Percentiles rank a stretch among this genome's conserved stretches.
phyloP scores from a whole-genome alignment of 495 filamentous ascomycete species.

The Podospora didyma region DNA sequence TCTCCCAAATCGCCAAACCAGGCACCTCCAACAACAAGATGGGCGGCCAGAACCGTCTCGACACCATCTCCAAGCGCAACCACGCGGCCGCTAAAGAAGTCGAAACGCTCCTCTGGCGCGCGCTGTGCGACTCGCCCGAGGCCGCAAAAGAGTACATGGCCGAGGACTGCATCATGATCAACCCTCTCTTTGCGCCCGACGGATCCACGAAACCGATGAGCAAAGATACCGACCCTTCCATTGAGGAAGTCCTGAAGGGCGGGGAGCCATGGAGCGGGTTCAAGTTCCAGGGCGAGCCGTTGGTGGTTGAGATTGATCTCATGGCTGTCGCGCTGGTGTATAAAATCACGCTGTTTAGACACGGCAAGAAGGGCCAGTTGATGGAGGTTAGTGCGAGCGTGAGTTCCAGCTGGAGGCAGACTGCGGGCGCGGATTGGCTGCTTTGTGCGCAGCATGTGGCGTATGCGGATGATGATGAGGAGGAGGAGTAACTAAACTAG shows the following conservation, averaged over 20 bases:
- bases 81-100: constrained; percentile 29
- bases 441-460: constrained; percentile 25
- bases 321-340: constrained; percentile 33
- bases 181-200: constrained; percentile 23
- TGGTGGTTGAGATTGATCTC: constrained; percentile 33
- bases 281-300: constrained; percentile 23
- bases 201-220: constrained; percentile 15
- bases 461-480: constrained; percentile 27
- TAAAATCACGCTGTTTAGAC: constrained; percentile 24
- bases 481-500: too few relatives aligned
- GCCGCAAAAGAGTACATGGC: constrained; percentile 30
- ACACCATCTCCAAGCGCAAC: constrained; percentile 39
- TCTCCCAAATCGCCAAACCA: constrained; percentile 5
- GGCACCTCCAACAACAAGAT: constrained; percentile 16
- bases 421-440: constrained; percentile 34
- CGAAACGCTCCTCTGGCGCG: constrained; percentile 34
- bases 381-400: constrained; percentile 25
- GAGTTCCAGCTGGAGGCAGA: constrained; percentile 29
- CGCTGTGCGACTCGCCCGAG: constrained; percentile 31
- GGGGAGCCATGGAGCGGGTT: constrained; percentile 21
- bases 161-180: constrained; percentile 35
- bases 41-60: constrained; percentile 22
- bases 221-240: constrained; percentile 21
- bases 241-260: constrained; percentile 20
- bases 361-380: constrained; percentile 13